A percentile compares a stretch with the other conserved stretches of the same genome.
phyloP scores from a whole-genome alignment of 2,329 filamentous ascomycete genomes.

The Fusarium incarnatum region DNA sequence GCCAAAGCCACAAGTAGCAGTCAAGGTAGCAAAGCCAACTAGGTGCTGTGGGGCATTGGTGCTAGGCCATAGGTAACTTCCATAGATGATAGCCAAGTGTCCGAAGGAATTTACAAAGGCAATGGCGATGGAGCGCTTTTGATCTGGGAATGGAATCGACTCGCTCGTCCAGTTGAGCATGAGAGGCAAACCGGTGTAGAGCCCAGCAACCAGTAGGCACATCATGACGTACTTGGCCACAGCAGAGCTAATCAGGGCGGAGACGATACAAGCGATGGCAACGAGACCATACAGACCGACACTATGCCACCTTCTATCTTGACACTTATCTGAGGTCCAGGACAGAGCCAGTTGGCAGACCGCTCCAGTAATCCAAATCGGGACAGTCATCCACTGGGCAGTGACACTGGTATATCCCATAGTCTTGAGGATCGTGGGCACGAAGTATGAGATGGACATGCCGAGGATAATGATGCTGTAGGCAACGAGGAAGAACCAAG shows the following conservation, averaged over 20 bases:
- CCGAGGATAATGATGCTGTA: slow-evolving; percentile 59
- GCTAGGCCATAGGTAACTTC: too few relatives aligned
- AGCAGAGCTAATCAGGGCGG: neutral
- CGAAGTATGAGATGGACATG: slow-evolving; percentile 63
- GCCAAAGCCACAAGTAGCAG: too few relatives aligned
- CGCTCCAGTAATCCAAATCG: slow-evolving; percentile 5
- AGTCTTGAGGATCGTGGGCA: slow-evolving; percentile 62
- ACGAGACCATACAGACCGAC: neutral
- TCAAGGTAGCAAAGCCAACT: too few relatives aligned
- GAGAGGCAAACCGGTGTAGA: slow-evolving; percentile 12
- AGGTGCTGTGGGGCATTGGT: too few relatives aligned
- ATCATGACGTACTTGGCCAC: slow-evolving; percentile 30
- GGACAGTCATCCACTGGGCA: slow-evolving; percentile 45
- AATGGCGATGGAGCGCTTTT: slow-evolving; percentile 20
- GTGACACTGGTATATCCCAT: slow-evolving; percentile 59
- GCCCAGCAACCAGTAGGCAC: neutral
- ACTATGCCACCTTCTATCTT: slow-evolving; percentile 6
- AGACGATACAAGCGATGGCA: slow-evolving; percentile 8
- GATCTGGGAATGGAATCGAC: neutral
- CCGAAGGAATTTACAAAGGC: slow-evolving; percentile 7
- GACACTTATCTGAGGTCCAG: slow-evolving; percentile 19
- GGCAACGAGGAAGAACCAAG: slow-evolving; percentile 58
- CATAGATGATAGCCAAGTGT: too few relatives aligned
- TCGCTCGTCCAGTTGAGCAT: slow-evolving; percentile 33
- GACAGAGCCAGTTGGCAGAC: slow-evolving; percentile 5